Base-by-base conservation (phyloP, 1,284 basidiomycete species). In the Mycosarcoma maydis region DNA sequence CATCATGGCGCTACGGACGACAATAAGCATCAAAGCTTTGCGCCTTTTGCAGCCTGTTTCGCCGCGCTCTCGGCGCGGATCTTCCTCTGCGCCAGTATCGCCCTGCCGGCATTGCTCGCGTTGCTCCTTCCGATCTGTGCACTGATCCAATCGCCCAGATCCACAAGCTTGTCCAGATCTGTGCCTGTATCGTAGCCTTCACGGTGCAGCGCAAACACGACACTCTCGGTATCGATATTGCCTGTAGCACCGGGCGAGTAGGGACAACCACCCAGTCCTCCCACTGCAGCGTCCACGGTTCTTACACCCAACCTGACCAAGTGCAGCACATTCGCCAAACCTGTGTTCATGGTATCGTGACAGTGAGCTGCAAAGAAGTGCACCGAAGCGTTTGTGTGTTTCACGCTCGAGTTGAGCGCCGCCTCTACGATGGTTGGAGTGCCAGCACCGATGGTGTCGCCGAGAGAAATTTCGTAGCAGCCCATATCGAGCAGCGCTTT, bases 291-390 rank as follows among this genome's bases (percentile, higher is more conserved):
- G 66, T 86, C 85, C 20, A 85, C 82, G 2, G 84, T 83, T 3
- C 73, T 54, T 3, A 94, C 84, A 9, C 85, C 85, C 43, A 75
- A 58, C 4, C 78, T 75, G 3, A 85, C 80, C 16, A 84, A 76
- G 29, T 84, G 75, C 6, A 86, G 72, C 9, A 86, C 82, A 24
- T 85, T 85, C 0, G 85, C 81, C 0, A 86, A 72, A 3, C 88
- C 92, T 34, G 90, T 90, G 3, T 92, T 92, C 80, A 89, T 94
- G 0, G 93, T 96, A 79, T 97, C 92, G 81, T 96, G 93, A 83
- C 92, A 92, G 88, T 94, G 82, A 6, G 72, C 67, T 50, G 72
- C 71, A 20, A 58, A 68, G 30, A 29, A 17, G 11, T 44, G 29
- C 3, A 47, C 24, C 0, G 13, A 19, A 0, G 44, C 47, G 9